Percentiles rank a stretch among this genome's conserved stretches.
Conservation (phyloP, 2,329 filamentous ascomycete species). For the Colletotrichum sp. region DNA sequence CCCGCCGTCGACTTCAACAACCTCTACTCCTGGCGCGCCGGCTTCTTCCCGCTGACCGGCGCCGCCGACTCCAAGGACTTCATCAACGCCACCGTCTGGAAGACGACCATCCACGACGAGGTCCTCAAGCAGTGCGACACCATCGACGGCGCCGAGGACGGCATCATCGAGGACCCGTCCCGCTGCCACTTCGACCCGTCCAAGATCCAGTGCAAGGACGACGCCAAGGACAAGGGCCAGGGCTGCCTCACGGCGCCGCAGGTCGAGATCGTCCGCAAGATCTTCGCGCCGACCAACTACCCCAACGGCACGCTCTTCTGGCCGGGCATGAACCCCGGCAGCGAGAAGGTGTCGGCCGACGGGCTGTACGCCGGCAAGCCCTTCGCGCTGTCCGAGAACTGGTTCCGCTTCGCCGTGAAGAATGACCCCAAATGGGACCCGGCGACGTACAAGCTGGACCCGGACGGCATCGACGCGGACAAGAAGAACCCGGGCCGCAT, state of each 20-base stretch:
- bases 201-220: neutral
- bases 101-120: constrained; percentile 32
- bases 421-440: constrained; percentile 41
- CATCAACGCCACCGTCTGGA: constrained; percentile 21
- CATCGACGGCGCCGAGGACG: constrained; percentile 51
- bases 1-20: constrained; percentile 44
- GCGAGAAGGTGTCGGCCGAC: constrained; percentile 47
- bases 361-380: constrained; percentile 40
- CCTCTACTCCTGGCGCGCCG: constrained; percentile 40
- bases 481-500: constrained; percentile 40
- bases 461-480: constrained; percentile 35
- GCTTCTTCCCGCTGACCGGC: constrained; percentile 39
- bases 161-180: constrained; percentile 48
- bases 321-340: constrained; percentile 53
- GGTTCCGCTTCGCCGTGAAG: constrained; percentile 45
- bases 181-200: constrained; percentile 38
- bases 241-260: constrained; percentile 44
- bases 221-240: constrained; percentile 15
- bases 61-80: constrained; percentile 34
- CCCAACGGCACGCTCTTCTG: constrained; percentile 41
- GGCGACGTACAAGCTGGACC: constrained; percentile 34
- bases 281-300: constrained; percentile 30
- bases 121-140: constrained; percentile 52
- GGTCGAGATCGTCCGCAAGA: constrained; percentile 35
- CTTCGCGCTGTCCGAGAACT: constrained; percentile 31